A percentile compares a stretch with the other conserved stretches of the same genome.
phyloP scores from a whole-genome alignment of 257 asterid species.

The Hygrophila difformis region DNA sequence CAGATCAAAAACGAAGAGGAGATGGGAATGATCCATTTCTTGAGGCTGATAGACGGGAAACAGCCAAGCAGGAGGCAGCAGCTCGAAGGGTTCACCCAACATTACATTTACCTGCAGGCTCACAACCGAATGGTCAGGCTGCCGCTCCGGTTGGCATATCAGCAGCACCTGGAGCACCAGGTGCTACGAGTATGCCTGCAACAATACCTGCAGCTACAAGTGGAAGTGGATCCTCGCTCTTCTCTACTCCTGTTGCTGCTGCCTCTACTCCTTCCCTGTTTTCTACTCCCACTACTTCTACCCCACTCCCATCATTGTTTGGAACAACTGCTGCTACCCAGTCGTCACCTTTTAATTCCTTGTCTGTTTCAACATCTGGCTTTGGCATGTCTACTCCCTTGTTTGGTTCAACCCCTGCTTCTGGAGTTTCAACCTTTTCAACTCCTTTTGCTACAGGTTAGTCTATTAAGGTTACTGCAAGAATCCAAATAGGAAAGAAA shows the following conservation, averaged over 20 bases:
- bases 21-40: constrained; percentile 79
- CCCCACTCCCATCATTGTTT: constrained; percentile 51
- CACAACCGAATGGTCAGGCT: constrained; percentile 52
- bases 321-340: constrained; percentile 61
- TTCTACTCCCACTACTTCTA: constrained; percentile 60
- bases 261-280: constrained; percentile 53
- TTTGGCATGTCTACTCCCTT: constrained; percentile 40
- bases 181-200: constrained; percentile 34
- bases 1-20: constrained; percentile 80
- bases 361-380: constrained; percentile 47
- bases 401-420: constrained; percentile 60
- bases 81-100: constrained; percentile 94
- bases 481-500: neutral
- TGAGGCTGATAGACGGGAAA: constrained; percentile 92
- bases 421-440: constrained; percentile 51
- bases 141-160: constrained; percentile 41
- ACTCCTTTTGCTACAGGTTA: constrained; percentile 79
- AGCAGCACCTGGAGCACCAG: constrained; percentile 45
- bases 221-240: constrained; percentile 62
- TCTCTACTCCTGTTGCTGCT: constrained; percentile 58
- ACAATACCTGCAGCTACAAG: constrained; percentile 42
- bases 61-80: constrained; percentile 94
- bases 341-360: constrained; percentile 51
- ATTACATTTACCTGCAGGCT: constrained; percentile 60
- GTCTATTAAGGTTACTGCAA: constrained; percentile 8